Evolutionary conservation across 371 early-diverging fungal species (phyloP).

Genomic region (Capniomyces stellatus): DNA sequence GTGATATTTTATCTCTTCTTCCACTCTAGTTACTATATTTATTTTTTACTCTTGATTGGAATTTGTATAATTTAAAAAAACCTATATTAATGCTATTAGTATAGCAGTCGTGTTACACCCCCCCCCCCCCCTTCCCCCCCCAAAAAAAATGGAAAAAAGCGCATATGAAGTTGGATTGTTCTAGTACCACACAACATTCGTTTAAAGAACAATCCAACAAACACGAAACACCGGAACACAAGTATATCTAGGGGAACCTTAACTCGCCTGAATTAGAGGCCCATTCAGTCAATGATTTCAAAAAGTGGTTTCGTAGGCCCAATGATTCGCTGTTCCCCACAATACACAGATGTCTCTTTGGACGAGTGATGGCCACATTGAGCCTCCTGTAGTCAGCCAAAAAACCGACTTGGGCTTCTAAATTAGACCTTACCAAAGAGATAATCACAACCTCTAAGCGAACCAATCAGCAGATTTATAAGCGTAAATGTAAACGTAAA

Average conservation of each 20-base stretch:
- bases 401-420: conserved; percentile 68
- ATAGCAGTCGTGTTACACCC: too few relatives aligned
- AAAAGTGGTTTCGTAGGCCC: background rate
- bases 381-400: conserved; percentile 66
- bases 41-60: too few relatives aligned
- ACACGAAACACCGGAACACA: background rate
- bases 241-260: background rate
- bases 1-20: too few relatives aligned
- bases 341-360: conserved; percentile 72
- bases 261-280: background rate
- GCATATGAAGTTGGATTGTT: conserved; percentile 2
- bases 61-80: too few relatives aligned
- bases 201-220: conserved; percentile 6
- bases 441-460: conserved; percentile 62
- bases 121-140: too few relatives aligned
- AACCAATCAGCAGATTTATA: background rate
- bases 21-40: too few relatives aligned
- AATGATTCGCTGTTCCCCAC: conserved; percentile 49
- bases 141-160: too few relatives aligned
- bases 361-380: conserved; percentile 88
- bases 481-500: too few relatives aligned
- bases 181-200: background rate
- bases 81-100: too few relatives aligned
- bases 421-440: conserved; percentile 73
- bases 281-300: background rate